These are phyloP conservation scores for Cercophora sp. DNA, from an alignment of 495 filamentous ascomycete genomes.

Conservation along the genomic window DNA sequence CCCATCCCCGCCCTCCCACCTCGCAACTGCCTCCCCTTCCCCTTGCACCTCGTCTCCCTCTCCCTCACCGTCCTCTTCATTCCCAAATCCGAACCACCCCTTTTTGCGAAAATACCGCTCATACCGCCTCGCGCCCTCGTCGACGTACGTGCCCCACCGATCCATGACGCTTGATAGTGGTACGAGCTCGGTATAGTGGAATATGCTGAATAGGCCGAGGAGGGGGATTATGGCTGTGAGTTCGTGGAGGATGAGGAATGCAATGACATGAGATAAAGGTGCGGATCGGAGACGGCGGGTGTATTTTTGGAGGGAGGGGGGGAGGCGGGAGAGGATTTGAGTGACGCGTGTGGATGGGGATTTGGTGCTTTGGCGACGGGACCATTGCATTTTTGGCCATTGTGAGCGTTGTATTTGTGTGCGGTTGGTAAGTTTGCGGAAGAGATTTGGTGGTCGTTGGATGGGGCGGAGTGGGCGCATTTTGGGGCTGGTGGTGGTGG, in stretches of 20 bases:
- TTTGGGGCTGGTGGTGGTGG: too few relatives aligned
- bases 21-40: conserved; percentile 4
- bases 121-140: conserved; percentile 43
- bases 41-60: too few relatives aligned
- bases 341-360: too few relatives aligned
- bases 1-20: too few relatives aligned
- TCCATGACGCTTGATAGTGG: conserved; percentile 46
- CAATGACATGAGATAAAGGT: conserved; percentile 74
- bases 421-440: too few relatives aligned
- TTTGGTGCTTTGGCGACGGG: too few relatives aligned
- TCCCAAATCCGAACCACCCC: conserved; percentile 44
- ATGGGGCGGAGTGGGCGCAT: too few relatives aligned
- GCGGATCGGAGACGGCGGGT: conserved; percentile 65
- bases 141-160: conserved; percentile 36
- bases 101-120: conserved; percentile 42
- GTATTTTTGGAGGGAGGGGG: conserved; percentile 56
- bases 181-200: conserved; percentile 69
- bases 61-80: conserved; percentile 14
- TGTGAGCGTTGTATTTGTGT: too few relatives aligned
- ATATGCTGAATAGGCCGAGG: conserved; percentile 65
- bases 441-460: too few relatives aligned
- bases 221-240: conserved; percentile 80
- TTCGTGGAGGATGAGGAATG: conserved; percentile 90
- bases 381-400: too few relatives aligned
- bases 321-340: conserved; percentile 58